Percentiles rank a stretch among this genome's conserved stretches.
phyloP scores from a whole-genome alignment of 768 basidiomycete genomes.

The Phylloporus sp. region DNA sequence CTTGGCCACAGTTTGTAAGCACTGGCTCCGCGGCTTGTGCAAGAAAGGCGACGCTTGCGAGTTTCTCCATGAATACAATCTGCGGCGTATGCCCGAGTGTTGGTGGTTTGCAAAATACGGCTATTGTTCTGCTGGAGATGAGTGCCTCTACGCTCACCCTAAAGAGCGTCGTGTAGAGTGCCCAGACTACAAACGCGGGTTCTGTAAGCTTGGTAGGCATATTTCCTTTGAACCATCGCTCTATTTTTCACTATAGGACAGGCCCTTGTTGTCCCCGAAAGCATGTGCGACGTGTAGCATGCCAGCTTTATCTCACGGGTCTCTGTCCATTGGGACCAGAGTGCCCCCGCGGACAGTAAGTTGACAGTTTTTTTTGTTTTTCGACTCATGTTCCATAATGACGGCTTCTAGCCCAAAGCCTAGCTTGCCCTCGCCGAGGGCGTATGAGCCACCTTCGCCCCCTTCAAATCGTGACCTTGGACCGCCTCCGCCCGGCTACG shows the following conservation, averaged over 20 bases:
- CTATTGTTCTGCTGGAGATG: conserved; percentile 94
- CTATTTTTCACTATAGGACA: conserved; percentile 27
- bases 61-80: conserved; percentile 98
- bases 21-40: conserved; percentile 96
- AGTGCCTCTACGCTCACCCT: conserved; percentile 94
- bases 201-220: conserved; percentile 82
- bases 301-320: conserved; percentile 86
- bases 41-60: conserved; percentile 98
- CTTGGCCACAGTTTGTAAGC: conserved; percentile 93
- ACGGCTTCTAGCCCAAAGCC: conserved; percentile 64
- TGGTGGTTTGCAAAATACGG: conserved; percentile 99
- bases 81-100: conserved; percentile 96
- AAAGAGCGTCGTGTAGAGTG: conserved; percentile 90
- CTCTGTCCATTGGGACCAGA: conserved; percentile 90
- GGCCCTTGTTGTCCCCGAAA: conserved; percentile 88
- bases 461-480: conserved; percentile 76
- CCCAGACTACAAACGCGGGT: conserved; percentile 92
- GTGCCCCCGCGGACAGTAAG: conserved; percentile 86
- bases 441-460: conserved; percentile 72
- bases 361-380: conserved; percentile 17
- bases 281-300: conserved; percentile 87
- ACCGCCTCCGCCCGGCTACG: conserved; percentile 89
- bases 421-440: conserved; percentile 58
- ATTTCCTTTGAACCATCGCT: conserved; percentile 2
- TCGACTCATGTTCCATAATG: conserved; percentile 7